Percentiles rank a stretch among this genome's conserved stretches.
Conservation (phyloP, 2,329 filamentous ascomycete genomes). For the Beauveria sp. region DNA sequence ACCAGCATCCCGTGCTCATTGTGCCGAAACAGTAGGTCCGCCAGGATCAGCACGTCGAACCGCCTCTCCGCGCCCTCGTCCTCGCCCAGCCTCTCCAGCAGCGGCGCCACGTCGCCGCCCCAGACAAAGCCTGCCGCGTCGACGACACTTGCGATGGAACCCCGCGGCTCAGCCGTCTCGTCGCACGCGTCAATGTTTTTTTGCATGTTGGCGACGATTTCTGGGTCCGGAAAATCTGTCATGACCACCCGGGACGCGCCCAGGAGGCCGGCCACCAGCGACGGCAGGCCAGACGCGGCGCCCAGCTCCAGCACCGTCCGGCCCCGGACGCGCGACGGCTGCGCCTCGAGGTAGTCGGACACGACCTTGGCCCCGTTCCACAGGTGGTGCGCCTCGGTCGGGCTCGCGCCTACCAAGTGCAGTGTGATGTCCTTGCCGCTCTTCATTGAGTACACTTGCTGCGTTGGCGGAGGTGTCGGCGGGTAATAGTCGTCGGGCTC, state of each 20-base stretch:
- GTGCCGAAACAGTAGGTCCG: slow-evolving; percentile 87
- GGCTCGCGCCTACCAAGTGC: slow-evolving; percentile 78
- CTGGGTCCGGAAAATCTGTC: slow-evolving; percentile 81
- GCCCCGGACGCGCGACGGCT: slow-evolving; percentile 53
- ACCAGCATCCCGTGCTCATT: slow-evolving; percentile 76
- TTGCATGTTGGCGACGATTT: slow-evolving; percentile 72
- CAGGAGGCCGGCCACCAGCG: slow-evolving; percentile 65
- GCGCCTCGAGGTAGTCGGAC: slow-evolving; percentile 68
- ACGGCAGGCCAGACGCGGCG: slow-evolving; percentile 78
- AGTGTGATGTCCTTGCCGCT: slow-evolving; percentile 60
- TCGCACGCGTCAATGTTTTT: slow-evolving; percentile 61
- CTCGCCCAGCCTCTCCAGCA: slow-evolving; percentile 49
- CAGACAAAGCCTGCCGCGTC: slow-evolving; percentile 71
- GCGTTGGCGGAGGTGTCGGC: slow-evolving; percentile 67
- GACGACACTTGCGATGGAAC: slow-evolving; percentile 30
- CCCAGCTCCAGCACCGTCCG: slow-evolving; percentile 82
- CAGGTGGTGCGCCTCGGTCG: slow-evolving; percentile 80
- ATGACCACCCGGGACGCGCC: slow-evolving; percentile 67
- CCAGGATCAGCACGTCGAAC: slow-evolving; percentile 80
- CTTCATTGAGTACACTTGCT: slow-evolving; percentile 61
- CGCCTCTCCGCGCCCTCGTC: slow-evolving; percentile 21
- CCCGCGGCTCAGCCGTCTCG: slow-evolving; percentile 25
- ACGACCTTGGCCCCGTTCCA: slow-evolving; percentile 86
- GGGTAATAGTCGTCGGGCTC: slow-evolving; percentile 78
- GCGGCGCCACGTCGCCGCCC: slow-evolving; percentile 56